phyloP scores from a whole-genome alignment of 2,329 filamentous ascomycete species.

The Ophiosphaerella narmari region DNA sequence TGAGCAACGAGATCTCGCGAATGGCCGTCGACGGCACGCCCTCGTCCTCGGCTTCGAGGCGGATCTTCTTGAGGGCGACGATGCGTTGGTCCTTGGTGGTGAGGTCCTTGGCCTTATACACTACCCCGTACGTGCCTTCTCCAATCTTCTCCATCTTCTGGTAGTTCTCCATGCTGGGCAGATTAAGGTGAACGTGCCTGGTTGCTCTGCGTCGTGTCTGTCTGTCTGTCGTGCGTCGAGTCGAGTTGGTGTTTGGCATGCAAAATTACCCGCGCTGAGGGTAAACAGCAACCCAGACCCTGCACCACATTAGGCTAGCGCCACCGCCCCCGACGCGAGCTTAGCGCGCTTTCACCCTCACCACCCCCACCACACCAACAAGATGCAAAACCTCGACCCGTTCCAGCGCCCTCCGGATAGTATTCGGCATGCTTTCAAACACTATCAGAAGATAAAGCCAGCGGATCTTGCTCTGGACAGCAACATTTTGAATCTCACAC shows the following conservation, averaged over 20 bases:
- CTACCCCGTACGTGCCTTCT: constrained; percentile 93
- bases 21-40: constrained; percentile 92
- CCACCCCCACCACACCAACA: neutral
- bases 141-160: constrained; percentile 96
- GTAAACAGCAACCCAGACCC: constrained; percentile 26
- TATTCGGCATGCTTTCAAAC: constrained; percentile 75
- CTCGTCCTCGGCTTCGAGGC: constrained; percentile 92
- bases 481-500: constrained; percentile 49
- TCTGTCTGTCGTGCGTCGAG: no score
- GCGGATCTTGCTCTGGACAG: constrained; percentile 55
- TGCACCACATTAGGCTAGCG: constrained; percentile 23
- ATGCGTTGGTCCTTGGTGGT: constrained; percentile 76
- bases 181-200: neutral
- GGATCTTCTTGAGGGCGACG: constrained; percentile 93
- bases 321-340: constrained; percentile 27
- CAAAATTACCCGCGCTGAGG: constrained; percentile 15
- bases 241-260: constrained; percentile 24
- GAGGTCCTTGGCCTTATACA: constrained; percentile 91
- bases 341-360: constrained; percentile 13
- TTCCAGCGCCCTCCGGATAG: constrained; percentile 75
- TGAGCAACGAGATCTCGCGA: constrained; percentile 89
- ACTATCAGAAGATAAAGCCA: constrained; percentile 65
- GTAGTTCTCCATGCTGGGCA: constrained; percentile 81
- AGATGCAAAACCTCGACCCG: constrained; percentile 63
- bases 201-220: no score